These are phyloP conservation scores for Seminavis robusta DNA, from an alignment of 108 stramenopile species.

Conservation along the genomic window DNA sequence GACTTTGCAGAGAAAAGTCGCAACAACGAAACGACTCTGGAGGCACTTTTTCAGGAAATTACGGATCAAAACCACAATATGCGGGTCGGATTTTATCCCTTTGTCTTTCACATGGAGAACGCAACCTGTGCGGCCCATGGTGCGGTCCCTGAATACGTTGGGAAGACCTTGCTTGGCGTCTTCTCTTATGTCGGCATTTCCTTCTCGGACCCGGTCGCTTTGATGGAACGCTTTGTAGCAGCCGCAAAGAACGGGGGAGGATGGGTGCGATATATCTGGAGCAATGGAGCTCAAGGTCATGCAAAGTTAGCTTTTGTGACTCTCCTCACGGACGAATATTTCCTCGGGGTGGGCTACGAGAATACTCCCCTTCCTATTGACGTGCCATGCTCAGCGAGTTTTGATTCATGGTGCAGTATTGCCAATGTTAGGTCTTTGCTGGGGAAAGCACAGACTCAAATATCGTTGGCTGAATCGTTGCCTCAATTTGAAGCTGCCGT, in stretches of 20 bases:
- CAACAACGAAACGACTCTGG: background rate
- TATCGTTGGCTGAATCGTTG: background rate
- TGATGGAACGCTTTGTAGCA: background rate
- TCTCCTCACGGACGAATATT: background rate
- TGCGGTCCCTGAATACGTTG: background rate
- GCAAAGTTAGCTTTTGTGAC: background rate
- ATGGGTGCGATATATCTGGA: background rate
- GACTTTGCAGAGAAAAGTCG: background rate
- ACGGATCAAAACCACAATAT: background rate
- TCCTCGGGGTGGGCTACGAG: background rate
- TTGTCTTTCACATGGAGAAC: background rate
- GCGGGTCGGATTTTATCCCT: background rate
- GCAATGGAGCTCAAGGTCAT: background rate
- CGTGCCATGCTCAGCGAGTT: background rate
- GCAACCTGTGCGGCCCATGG: background rate
- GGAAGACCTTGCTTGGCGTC: background rate
- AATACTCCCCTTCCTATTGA: background rate
- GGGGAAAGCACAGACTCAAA: background rate
- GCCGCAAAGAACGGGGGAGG: background rate
- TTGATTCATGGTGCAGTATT: conserved; percentile 1
- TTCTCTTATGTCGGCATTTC: background rate
- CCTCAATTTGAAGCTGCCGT: background rate
- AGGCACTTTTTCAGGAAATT: background rate
- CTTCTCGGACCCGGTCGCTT: background rate
- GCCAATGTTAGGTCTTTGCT: background rate